phyloP scores from a whole-genome alignment of 2,329 filamentous ascomycete species.

The Chrysoporthe cubensis region DNA sequence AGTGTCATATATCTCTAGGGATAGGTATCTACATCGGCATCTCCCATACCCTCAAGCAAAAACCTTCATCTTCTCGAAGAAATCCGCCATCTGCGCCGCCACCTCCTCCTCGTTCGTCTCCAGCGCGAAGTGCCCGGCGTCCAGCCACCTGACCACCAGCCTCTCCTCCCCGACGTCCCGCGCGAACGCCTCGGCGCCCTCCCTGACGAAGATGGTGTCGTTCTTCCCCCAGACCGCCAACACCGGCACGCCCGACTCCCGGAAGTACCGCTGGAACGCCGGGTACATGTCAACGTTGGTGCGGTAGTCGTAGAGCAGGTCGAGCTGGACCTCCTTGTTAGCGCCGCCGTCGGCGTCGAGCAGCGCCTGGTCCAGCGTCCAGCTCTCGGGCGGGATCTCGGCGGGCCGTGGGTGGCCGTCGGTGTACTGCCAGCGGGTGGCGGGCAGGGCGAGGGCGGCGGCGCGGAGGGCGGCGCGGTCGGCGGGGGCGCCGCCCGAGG shows the following conservation, averaged over 20 bases:
- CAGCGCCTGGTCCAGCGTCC: constrained; percentile 55
- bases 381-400: constrained; percentile 49
- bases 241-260: constrained; percentile 53
- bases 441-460: constrained; percentile 41
- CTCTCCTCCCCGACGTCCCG: constrained; percentile 46
- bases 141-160: constrained; percentile 53
- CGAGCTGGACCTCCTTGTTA: constrained; percentile 57
- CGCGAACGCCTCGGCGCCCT: constrained; percentile 59
- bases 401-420: constrained; percentile 42
- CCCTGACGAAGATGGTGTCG: constrained; percentile 54
- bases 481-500: constrained; percentile 35
- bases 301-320: constrained; percentile 60
- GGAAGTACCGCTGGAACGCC: constrained; percentile 58
- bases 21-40: not conserved
- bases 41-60: not conserved
- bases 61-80: constrained; percentile 32
- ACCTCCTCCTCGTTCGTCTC: constrained; percentile 40
- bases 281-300: constrained; percentile 59
- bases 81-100: constrained; percentile 36
- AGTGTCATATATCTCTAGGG: not conserved
- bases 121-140: constrained; percentile 60
- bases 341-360: constrained; percentile 33
- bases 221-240: constrained; percentile 63
- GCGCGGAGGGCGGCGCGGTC: constrained; percentile 43
- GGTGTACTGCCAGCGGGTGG: constrained; percentile 50